These are phyloP conservation scores for Cadophora sp. DNA, from an alignment of 2,329 filamentous ascomycete genomes.

Conservation along the genomic window DNA sequence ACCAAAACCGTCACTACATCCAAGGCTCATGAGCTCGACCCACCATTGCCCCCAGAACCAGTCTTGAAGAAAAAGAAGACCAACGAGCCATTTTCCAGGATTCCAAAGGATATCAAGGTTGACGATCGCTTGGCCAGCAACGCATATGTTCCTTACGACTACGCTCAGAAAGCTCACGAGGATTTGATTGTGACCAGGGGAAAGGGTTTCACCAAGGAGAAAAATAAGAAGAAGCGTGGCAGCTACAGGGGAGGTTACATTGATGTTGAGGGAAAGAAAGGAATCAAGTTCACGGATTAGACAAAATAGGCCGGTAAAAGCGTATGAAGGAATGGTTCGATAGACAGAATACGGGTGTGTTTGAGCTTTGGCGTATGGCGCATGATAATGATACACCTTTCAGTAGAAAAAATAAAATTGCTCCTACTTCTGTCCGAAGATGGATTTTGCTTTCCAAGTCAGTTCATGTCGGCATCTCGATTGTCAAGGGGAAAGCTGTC, in stretches of 20 bases:
- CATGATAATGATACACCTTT: conserved; percentile 14
- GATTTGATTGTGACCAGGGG: conserved; percentile 91
- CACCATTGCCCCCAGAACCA: conserved; percentile 45
- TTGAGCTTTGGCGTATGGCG: conserved; percentile 18
- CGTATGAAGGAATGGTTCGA: neutral
- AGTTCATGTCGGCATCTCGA: neutral
- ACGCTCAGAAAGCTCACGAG: conserved; percentile 86
- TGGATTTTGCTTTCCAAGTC: neutral
- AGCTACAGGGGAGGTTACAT: conserved; percentile 90
- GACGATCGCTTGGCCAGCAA: conserved; percentile 78
- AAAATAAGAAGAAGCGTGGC: conserved; percentile 97
- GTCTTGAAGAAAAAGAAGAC: conserved; percentile 48
- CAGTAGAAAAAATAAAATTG: conserved; percentile 3
- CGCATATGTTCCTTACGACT: conserved; percentile 82
- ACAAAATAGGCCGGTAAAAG: conserved; percentile 4
- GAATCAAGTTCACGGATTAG: conserved; percentile 94
- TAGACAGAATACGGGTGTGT: neutral
- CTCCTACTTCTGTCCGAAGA: neutral
- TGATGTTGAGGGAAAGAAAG: conserved; percentile 81
- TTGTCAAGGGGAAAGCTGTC: neutral
- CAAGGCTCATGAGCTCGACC: conserved; percentile 43
- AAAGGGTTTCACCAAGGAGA: conserved; percentile 99
- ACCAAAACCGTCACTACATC: conserved; percentile 48
- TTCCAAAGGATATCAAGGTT: conserved; percentile 71
- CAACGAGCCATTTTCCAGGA: conserved; percentile 78